These are phyloP conservation scores for Pichia sp. DNA, from an alignment of 1,139 yeast genomes.

Conservation along the genomic window DNA sequence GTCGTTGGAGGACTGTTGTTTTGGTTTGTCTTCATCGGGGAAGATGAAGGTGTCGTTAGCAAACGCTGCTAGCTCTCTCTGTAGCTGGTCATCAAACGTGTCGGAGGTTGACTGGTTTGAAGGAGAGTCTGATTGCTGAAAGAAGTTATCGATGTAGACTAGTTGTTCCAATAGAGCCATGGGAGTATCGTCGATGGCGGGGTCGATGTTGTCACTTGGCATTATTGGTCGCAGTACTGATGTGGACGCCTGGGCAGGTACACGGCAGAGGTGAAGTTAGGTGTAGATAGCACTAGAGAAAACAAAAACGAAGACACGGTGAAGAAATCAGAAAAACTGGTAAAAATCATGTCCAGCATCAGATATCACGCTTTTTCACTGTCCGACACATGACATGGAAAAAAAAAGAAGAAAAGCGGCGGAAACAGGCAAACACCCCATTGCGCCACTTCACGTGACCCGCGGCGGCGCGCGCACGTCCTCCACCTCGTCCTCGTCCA, in stretches of 20 bases:
- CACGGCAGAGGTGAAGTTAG: too few species aligned
- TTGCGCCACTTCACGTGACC: neutral
- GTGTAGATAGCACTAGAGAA: too few species aligned
- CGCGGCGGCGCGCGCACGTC: neutral
- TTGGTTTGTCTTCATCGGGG: constrained; percentile 71
- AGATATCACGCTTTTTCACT: too few species aligned
- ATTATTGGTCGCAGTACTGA: too few species aligned
- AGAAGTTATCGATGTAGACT: constrained; percentile 68
- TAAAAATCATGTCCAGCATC: too few species aligned
- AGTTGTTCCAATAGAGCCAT: constrained; percentile 67
- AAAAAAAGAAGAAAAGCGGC: too few species aligned
- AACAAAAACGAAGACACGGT: too few species aligned
- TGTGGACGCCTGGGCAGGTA: too few species aligned
- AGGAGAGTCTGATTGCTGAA: constrained; percentile 37
- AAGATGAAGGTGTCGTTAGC: constrained; percentile 73
- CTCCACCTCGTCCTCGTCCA: neutral
- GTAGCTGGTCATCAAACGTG: constrained; percentile 55
- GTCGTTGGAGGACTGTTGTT: constrained; percentile 7
- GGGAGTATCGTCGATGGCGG: constrained; percentile 41
- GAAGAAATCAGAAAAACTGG: too few species aligned
- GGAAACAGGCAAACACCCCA: neutral
- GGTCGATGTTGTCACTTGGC: constrained; percentile 7
- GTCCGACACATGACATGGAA: too few species aligned
- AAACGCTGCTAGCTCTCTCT: constrained; percentile 70
- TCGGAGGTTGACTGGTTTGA: constrained; percentile 14